A percentile compares a stretch with the other conserved stretches of the same genome.
phyloP scores from a whole-genome alignment of 2,329 filamentous ascomycete genomes.

The Aspergillus ustus region DNA sequence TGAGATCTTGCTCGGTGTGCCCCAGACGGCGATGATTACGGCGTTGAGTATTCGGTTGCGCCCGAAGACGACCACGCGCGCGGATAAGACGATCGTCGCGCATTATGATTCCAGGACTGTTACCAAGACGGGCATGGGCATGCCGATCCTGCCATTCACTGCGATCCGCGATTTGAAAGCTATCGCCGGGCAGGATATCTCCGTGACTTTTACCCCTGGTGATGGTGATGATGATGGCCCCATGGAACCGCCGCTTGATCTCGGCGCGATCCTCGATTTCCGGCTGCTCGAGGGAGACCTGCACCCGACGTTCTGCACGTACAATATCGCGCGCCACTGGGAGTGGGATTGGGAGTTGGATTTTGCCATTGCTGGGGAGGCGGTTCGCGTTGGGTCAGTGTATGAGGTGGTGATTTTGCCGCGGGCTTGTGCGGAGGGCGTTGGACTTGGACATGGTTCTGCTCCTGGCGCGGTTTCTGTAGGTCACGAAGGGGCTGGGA shows the following conservation, averaged over 20 bases:
- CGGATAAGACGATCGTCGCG: background rate
- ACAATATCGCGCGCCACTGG: background rate
- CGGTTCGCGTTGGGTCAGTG: background rate
- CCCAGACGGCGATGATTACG: background rate
- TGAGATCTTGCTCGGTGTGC: background rate
- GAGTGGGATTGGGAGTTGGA: background rate
- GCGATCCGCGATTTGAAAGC: background rate
- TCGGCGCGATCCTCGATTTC: background rate
- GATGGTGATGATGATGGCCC: no score
- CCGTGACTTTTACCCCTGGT: background rate
- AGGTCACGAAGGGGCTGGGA: no score
- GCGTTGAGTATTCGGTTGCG: background rate
- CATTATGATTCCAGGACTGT: background rate
- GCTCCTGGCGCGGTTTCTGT: no score
- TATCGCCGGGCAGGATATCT: background rate
- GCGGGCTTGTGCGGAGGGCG: background rate
- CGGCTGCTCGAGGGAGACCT: background rate
- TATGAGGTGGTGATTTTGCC: background rate
- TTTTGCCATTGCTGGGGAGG: background rate
- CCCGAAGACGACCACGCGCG: background rate
- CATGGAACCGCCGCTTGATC: background rate
- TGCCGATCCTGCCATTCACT: background rate
- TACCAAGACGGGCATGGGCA: background rate
- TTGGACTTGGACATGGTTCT: no score
- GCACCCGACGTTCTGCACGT: background rate